Conservation (phyloP, 2,329 filamentous ascomycete genomes). For the Bipolaris zeicola region DNA sequence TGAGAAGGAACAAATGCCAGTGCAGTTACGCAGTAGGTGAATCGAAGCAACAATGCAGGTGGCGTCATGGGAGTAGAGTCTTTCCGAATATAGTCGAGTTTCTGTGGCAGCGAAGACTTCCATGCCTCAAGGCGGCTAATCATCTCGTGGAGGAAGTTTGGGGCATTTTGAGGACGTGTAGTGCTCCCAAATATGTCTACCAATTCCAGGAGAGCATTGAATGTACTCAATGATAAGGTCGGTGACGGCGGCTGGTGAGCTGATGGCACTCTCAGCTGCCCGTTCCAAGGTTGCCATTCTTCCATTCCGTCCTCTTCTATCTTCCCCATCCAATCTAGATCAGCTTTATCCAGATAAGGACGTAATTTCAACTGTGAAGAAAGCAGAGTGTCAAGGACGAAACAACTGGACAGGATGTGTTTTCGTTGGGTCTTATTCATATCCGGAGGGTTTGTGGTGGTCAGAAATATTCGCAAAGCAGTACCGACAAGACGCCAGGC, state of each 20-base stretch:
- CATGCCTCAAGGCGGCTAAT: constrained; percentile 47
- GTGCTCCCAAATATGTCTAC: constrained; percentile 29
- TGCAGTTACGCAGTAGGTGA: constrained; percentile 32
- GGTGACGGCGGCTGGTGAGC: constrained; percentile 26
- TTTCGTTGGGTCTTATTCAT: constrained; percentile 40
- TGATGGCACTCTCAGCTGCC: constrained; percentile 50
- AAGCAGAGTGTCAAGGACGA: constrained; percentile 65
- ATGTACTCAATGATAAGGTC: constrained; percentile 57
- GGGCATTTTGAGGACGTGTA: constrained; percentile 20
- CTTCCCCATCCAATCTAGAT: constrained; percentile 53
- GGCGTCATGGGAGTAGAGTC: constrained; percentile 32
- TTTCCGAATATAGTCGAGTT: constrained; percentile 29
- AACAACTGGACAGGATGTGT: constrained; percentile 61
- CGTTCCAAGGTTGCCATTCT: constrained; percentile 74
- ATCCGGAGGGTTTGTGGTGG: constrained; percentile 44
- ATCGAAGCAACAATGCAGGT: constrained; percentile 35
- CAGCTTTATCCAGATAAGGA: constrained; percentile 57
- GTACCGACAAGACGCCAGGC: constrained; percentile 70
- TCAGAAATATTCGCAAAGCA: constrained; percentile 61
- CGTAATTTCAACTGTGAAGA: constrained; percentile 57
- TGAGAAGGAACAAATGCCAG: constrained; percentile 30
- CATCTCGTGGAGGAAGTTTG: constrained; percentile 40
- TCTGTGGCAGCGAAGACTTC: constrained; percentile 38
- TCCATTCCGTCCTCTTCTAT: constrained; percentile 71
- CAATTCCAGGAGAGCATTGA: constrained; percentile 56